Evolutionary conservation across 169 alveolate genomes (phyloP), one percentile per base, ranked within the genome.

Genomic region (Babesia gibsoni): DNA sequence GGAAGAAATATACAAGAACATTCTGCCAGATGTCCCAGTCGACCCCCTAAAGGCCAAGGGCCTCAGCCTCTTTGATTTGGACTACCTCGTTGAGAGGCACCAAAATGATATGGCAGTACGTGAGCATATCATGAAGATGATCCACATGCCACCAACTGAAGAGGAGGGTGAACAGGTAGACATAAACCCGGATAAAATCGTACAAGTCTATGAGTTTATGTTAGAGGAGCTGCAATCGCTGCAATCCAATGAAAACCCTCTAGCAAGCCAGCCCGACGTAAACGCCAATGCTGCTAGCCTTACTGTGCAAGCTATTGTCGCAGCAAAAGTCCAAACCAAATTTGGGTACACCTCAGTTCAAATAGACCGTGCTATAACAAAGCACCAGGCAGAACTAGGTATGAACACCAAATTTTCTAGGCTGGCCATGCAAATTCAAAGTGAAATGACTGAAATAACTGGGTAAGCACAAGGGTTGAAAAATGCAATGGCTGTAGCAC

Each of bases 321-420:
- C 92, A n/a, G 90, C 95, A 39, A 88, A 83, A 53, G 95, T 90
- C 33, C 91, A 90, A 70, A 80, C 75, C n/a, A 84, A 85, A 65
- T 90, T 90, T 56, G 84, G 86, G 32, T 84, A 80, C 69, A 90
- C 89, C 23, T 84, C 93, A 46, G 90, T 83, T 48, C 89, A 83
- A n/a, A 84, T 90, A 32, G 95, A 90, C 58, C 69, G 90, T 10
- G 89, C 94, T 30, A 84, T 90, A 70, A 80, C 86, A 29, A 82
- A 54, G 48, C 81, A 86, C 74, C 92, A 86, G 78, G 83, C 61
- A 27, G 90, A 83, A 39, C 72, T 86, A 32, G 77, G 89, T 42
- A 78, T 84, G 73, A 70, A 46, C 61, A 39, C 65, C 52, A 63
- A 29, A 74, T 86, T 86, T 42, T 88, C 92, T 20, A 53, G 90